A percentile compares a stretch with the other conserved stretches of the same genome.
Conservation (phyloP, 768 basidiomycete species). For the Lentinula detonsa region DNA sequence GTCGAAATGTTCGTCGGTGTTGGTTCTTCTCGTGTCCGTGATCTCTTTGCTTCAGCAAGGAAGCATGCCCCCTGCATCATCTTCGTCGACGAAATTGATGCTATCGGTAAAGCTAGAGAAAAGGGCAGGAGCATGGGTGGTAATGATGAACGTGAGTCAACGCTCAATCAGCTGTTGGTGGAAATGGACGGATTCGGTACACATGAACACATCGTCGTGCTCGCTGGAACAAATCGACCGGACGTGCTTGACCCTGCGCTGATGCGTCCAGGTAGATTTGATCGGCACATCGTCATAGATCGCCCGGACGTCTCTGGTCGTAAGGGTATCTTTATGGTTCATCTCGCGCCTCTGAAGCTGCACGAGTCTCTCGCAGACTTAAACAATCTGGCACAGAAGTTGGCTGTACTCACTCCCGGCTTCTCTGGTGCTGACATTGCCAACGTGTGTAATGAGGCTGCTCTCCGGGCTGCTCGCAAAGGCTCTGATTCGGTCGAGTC, state of each 20-base stretch:
- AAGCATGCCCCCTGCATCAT: slow-evolving; percentile 98
- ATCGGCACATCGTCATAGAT: slow-evolving; percentile 93
- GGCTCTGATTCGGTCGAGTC: slow-evolving; percentile 74
- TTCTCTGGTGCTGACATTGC: slow-evolving; percentile 99
- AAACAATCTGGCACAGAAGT: slow-evolving; percentile 75
- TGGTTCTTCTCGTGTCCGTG: slow-evolving; percentile 93
- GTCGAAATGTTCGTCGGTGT: slow-evolving; percentile 99
- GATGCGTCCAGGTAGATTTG: slow-evolving; percentile 96
- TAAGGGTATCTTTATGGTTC: slow-evolving; percentile 90
- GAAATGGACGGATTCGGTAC: slow-evolving; percentile 99
- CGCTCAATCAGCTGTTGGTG: slow-evolving; percentile 93
- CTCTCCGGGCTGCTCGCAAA: slow-evolving; percentile 88
- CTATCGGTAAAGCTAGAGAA: slow-evolving; percentile 92
- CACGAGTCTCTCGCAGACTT: slow-evolving; percentile 44
- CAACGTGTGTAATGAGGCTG: slow-evolving; percentile 98
- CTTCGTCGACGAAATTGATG: slow-evolving; percentile 99
- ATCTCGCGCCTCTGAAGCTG: slow-evolving; percentile 79
- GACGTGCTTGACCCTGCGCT: slow-evolving; percentile 95
- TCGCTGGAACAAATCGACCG: slow-evolving; percentile 94
- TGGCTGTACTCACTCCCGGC: slow-evolving; percentile 93
- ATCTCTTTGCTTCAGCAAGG: slow-evolving; percentile 95
- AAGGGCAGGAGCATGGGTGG: slow-evolving; percentile 72
- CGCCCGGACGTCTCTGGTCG: slow-evolving; percentile 92
- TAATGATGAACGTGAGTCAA: slow-evolving; percentile 97
- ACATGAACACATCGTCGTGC: slow-evolving; percentile 92